Evolutionary conservation across 208 protist genomes (phyloP), one percentile per base, ranked within the genome.

Genomic region (Wallacemonas sp.): DNA sequence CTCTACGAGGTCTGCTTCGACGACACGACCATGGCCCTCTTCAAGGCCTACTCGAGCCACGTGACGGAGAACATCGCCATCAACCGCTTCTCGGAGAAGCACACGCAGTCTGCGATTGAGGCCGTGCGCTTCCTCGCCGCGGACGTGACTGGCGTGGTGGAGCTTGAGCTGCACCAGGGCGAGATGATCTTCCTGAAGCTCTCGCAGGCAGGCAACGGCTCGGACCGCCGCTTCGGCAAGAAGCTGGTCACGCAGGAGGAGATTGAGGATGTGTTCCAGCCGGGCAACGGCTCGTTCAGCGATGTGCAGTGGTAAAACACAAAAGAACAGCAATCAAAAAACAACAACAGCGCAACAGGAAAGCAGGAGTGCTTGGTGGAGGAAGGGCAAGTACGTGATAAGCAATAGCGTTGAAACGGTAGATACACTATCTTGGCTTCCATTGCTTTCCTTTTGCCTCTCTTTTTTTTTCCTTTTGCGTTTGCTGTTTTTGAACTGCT

Each of bases 1-100:
- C 67, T 97, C 10, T 96, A 95, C 76, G 91, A 97, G 42, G 87
- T 93, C 16, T 89, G 72, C 66, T 92, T 97, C 52, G 93, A 97
- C 70, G 79, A 87, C 61, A 31, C 78, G 12, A 73, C 84, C 3
- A 67, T 70, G 16, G 76, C 94, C 41, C 72, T 96, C 31, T 97
- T 97, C 76, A 74, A 74, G 62, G 70, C 73, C 32, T 91, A 95
- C 76, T 94, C 86, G 11, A 70, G 68, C 33, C 88, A 95, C 79
- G 65, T 97, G 18, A 61, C 79, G 54, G 65, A 83, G 57, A 79
- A 92, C 70, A 77, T 97, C 57, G 81, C 79, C 32, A 57, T 77
- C 33, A 81, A 81, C 22, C 74, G 84, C 57, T 81, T 84, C 44
- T 79, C 84, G 42, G 91, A 97, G 74, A 89, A 87, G 65, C 87